phyloP scores from a whole-genome alignment of 345 rosid species.

The Brassica carinata region DNA sequence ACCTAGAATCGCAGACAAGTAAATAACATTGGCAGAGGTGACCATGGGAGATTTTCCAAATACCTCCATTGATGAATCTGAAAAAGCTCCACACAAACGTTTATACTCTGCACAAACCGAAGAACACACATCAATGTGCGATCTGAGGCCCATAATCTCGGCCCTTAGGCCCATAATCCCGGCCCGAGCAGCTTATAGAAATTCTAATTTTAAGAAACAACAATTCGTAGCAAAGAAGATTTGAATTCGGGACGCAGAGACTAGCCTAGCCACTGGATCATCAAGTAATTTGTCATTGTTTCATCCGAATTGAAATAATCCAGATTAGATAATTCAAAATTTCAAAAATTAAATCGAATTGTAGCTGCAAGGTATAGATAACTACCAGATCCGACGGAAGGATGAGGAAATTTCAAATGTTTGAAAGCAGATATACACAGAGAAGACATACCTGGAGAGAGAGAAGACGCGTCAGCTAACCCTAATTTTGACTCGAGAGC shows the following conservation, averaged over 20 bases:
- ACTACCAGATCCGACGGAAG: conserved; percentile 30
- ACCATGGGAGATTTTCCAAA: conserved; percentile 65
- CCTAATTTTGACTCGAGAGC: conserved; percentile 32
- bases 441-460: conserved; percentile 32
- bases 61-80: conserved; percentile 65
- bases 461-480: conserved; percentile 18
- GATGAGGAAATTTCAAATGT: background rate
- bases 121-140: conserved; percentile 13
- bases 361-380: background rate
- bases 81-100: conserved; percentile 32
- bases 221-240: background rate
- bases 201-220: background rate
- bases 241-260: background rate
- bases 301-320: background rate
- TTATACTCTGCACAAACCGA: conserved; percentile 45
- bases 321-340: background rate
- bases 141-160: conserved; percentile 7
- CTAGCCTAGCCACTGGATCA: conserved; percentile 6
- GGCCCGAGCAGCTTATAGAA: background rate
- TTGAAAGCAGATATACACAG: conserved; percentile 2
- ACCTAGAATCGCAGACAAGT: conserved; percentile 86
- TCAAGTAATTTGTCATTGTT: background rate
- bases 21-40: conserved; percentile 80
- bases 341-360: conserved; percentile 10
- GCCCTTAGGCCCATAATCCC: background rate